A percentile compares a stretch with the other conserved stretches of the same genome.
Conservation (phyloP, 2,329 filamentous ascomycete species). For the Aureobasidium sp. region DNA sequence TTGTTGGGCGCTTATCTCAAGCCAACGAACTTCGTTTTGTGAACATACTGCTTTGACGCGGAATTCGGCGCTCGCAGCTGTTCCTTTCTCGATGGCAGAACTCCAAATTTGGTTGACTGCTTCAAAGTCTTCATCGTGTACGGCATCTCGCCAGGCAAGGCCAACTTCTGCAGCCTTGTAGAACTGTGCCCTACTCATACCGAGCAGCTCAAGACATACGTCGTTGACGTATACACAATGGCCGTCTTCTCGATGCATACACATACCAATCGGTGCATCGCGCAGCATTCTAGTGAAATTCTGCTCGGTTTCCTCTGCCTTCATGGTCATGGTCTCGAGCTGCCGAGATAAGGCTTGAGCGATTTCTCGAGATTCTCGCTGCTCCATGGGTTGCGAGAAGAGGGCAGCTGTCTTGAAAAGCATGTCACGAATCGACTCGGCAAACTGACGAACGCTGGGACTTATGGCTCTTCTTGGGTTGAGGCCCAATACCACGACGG, state of each 20-base stretch:
- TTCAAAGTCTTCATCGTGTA: conserved; percentile 5
- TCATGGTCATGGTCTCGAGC: conserved; percentile 26
- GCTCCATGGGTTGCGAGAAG: conserved; percentile 20
- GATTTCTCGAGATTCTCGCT: conserved; percentile 24
- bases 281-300: conserved; percentile 35
- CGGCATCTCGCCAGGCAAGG: conserved; percentile 18
- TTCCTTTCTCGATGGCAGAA: neutral
- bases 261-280: conserved; percentile 34
- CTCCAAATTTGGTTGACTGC: neutral
- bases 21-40: neutral
- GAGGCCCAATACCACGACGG: conserved; percentile 34
- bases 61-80: neutral
- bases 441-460: conserved; percentile 33
- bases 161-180: conserved; percentile 16
- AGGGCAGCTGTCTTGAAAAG: conserved; percentile 34
- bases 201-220: conserved; percentile 33
- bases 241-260: conserved; percentile 20
- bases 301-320: conserved; percentile 31
- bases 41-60: neutral
- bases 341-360: conserved; percentile 33
- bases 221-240: conserved; percentile 36
- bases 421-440: conserved; percentile 30
- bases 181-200: conserved; percentile 20
- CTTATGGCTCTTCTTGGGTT: conserved; percentile 34
- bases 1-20: neutral